These are phyloP conservation scores for Acacia acuminata DNA, from an alignment of 306 rosid species.

Conservation along the genomic window DNA sequence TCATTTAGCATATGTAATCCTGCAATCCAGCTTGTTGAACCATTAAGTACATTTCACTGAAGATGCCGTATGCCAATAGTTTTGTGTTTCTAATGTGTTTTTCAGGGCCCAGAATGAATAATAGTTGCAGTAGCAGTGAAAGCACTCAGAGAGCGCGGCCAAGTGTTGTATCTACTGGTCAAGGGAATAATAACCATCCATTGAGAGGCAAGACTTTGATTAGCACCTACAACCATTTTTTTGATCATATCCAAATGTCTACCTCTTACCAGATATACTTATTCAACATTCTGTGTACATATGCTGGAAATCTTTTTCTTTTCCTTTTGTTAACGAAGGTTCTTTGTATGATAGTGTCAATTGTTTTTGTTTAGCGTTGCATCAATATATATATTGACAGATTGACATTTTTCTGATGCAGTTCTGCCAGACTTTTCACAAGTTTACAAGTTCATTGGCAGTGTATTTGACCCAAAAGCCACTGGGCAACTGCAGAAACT, in stretches of 20 bases:
- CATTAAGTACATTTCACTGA: background rate
- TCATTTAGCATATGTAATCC: background rate
- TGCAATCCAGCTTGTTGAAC: constrained; percentile 11
- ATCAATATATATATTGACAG: constrained; percentile 8
- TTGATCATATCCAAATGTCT: background rate
- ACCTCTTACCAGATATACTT: background rate
- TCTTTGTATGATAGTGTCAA: background rate
- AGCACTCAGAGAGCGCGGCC: constrained; percentile 56
- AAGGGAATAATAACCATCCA: constrained; percentile 52
- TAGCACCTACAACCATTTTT: background rate
- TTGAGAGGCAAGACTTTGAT: constrained; percentile 64
- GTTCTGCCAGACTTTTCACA: constrained; percentile 91
- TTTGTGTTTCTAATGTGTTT: constrained; percentile 30
- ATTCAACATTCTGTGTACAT: background rate
- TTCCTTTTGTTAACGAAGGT: background rate
- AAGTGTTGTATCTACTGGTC: constrained; percentile 60
- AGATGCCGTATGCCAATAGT: background rate
- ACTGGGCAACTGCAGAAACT: constrained; percentile 80
- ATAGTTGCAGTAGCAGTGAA: constrained; percentile 77
- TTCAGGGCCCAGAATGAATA: constrained; percentile 60
- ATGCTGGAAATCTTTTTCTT: background rate
- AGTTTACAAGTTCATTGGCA: constrained; percentile 91
- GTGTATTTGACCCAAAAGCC: constrained; percentile 81
- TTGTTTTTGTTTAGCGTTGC: background rate
- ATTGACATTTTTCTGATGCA: constrained; percentile 42